Evolutionary conservation across 805 yeast genomes (phyloP).

Genomic region (Zygosaccharomyces gambellarensis): DNA sequence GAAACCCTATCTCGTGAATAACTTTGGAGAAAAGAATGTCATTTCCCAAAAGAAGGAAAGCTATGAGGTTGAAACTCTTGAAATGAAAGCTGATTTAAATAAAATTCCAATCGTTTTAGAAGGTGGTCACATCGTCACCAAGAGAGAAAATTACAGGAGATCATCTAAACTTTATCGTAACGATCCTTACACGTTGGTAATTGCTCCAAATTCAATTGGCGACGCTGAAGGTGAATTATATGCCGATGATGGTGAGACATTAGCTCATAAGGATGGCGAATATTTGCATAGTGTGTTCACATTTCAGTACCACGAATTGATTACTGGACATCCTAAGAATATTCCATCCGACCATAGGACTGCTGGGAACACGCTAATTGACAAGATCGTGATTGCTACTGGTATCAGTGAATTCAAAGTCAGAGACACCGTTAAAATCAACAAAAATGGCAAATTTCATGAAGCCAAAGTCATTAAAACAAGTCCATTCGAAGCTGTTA

Average conservation of each 20-base stretch:
- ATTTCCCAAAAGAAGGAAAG: neutral
- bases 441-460: constrained; percentile 40
- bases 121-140: constrained; percentile 73
- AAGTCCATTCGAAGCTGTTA: constrained; percentile 21
- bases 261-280: constrained; percentile 49
- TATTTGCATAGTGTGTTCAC: constrained; percentile 42
- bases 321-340: constrained; percentile 31
- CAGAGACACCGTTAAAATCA: constrained; percentile 23
- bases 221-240: constrained; percentile 59
- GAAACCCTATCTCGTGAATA: constrained; percentile 5
- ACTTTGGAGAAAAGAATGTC: constrained; percentile 31
- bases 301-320: constrained; percentile 31
- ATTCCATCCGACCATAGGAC: constrained; percentile 22
- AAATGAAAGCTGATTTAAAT: constrained; percentile 44
- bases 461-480: constrained; percentile 25
- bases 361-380: constrained; percentile 43
- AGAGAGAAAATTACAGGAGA: constrained; percentile 72
- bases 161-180: constrained; percentile 66
- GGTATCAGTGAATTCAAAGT: constrained; percentile 7
- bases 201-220: constrained; percentile 51
- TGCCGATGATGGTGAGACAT: constrained; percentile 82
- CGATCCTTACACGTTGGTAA: constrained; percentile 76
- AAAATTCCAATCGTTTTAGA: constrained; percentile 67
- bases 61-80: constrained; percentile 19
- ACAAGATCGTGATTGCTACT: constrained; percentile 51